Evolutionary conservation across 2,329 filamentous ascomycete species (phyloP).

Genomic region (Pseudogymnoascus sp.): DNA sequence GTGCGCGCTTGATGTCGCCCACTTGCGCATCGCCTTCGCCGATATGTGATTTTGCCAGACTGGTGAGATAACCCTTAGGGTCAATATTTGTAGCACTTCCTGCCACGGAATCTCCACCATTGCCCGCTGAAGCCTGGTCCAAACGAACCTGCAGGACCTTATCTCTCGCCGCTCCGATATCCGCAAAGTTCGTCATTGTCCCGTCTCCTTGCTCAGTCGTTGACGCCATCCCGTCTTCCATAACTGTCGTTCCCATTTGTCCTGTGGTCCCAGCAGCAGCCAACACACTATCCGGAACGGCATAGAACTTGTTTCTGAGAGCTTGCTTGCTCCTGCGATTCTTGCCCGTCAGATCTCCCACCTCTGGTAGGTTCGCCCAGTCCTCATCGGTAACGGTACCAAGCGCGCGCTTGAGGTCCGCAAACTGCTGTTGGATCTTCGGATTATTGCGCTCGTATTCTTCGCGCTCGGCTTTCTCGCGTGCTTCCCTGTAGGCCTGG

Average conservation of each 20-base stretch:
- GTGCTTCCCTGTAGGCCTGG: constrained; percentile 76
- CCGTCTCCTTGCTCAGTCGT: constrained; percentile 59
- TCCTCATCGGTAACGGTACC: constrained; percentile 88
- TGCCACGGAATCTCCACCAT: constrained; percentile 60
- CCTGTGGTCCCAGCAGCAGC: constrained; percentile 74
- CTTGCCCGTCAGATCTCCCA: constrained; percentile 93
- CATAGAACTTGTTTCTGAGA: constrained; percentile 80
- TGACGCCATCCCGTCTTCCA: constrained; percentile 63
- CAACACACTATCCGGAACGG: constrained; percentile 91
- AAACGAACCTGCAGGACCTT: constrained; percentile 93
- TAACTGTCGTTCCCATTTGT: constrained; percentile 83
- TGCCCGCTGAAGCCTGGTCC: constrained; percentile 75
- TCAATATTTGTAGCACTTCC: constrained; percentile 90
- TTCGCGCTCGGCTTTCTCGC: constrained; percentile 83
- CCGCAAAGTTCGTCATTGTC: constrained; percentile 95
- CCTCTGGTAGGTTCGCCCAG: constrained; percentile 92
- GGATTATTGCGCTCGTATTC: constrained; percentile 97
- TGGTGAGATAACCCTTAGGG: constrained; percentile 92
- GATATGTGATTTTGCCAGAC: constrained; percentile 72
- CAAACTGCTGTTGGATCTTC: constrained; percentile 97
- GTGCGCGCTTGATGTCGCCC: constrained; percentile 89
- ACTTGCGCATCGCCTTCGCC: constrained; percentile 77
- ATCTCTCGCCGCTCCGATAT: constrained; percentile 92
- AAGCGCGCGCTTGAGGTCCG: constrained; percentile 86
- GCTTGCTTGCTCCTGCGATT: constrained; percentile 82